Base-by-base conservation (phyloP, 2,329 filamentous ascomycete genomes). In the Penicillium brasilianum region DNA sequence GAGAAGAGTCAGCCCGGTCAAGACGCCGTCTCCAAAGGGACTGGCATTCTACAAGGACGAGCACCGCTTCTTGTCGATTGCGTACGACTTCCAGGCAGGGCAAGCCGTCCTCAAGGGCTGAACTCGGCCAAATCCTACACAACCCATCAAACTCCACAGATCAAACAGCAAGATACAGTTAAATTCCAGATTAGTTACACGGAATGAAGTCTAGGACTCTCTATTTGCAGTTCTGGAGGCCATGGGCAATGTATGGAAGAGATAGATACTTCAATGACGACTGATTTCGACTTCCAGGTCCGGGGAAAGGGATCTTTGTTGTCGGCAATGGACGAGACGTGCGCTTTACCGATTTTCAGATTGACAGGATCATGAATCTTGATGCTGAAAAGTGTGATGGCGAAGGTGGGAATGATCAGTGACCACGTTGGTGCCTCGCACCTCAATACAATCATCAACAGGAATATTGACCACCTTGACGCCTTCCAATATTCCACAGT, bases 21-120 rank as follows among this genome's bases (percentile, higher is more conserved):
- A 28, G 34, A 16, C 2, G 30, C 4, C 9, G 16, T 34, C 18
- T 13, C 9, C 7, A 39, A 22, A 13, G 57, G 57, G 60, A 3
- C n/a, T 62, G 34, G 28, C 48, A 36, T 48, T 60, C 18, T 62
- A 60, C n/a, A 60, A 60, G 25, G 57, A 62, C 16, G 57, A 60
- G n/a, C 48, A 60, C 22, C 60, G 60, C 10, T 60, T 57, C 25
- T 18, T 62, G 16, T 46, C 48, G 4, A 60, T 62, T 8, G 34
- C 20, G 10, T 56, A 57, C 3, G 53, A 62, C 16, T 60, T 53
- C 20, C 22, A 49, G 2, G 18, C 13, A 4, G 16, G 56, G 6
- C 39, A 54, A 18, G 49, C 56, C 2, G 14, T 54, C 16, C 54
- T 54, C 18, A 43, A 3, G 57, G 48, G 5, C 3, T 51, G 10